Conservation (phyloP, 1,284 basidiomycete genomes). For the Vanrija sp. region DNA sequence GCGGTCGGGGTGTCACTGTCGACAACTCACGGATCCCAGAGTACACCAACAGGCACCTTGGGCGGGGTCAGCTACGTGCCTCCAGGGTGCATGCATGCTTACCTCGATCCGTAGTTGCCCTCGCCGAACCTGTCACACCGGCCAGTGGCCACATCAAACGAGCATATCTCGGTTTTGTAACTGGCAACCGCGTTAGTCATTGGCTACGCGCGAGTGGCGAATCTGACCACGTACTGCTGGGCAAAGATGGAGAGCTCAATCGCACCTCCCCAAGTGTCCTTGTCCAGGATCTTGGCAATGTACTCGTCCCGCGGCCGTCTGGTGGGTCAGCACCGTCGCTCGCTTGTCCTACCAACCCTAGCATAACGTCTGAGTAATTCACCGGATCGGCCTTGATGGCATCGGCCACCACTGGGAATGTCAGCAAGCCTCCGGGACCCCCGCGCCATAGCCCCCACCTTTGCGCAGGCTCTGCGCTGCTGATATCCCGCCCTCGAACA, state of each 20-base stretch:
- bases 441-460: slow-evolving; percentile 19
- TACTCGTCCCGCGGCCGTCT: slow-evolving; percentile 72
- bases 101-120: slow-evolving; percentile 49
- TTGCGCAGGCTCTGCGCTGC: slow-evolving; percentile 50
- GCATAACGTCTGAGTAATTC: slow-evolving; percentile 74
- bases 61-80: background rate
- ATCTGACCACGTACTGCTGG: slow-evolving; percentile 52
- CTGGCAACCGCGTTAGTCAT: slow-evolving; percentile 16
- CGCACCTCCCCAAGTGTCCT: slow-evolving; percentile 85
- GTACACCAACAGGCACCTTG: slow-evolving; percentile 65
- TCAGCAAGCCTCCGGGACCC: background rate
- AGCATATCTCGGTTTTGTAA: slow-evolving; percentile 78
- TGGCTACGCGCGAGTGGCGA: background rate
- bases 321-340: background rate
- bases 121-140: slow-evolving; percentile 80
- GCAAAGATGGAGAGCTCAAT: slow-evolving; percentile 83
- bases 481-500: slow-evolving; percentile 73
- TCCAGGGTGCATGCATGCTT: background rate
- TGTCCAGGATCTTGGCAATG: slow-evolving; percentile 70
- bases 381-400: slow-evolving; percentile 66
- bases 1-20: background rate
- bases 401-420: slow-evolving; percentile 66
- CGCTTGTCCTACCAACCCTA: slow-evolving; percentile 59
- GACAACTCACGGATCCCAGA: slow-evolving; percentile 69
- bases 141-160: slow-evolving; percentile 85